Base-by-base conservation (phyloP, 148 eudicot species). In the Vaccinium darrowii region DNA sequence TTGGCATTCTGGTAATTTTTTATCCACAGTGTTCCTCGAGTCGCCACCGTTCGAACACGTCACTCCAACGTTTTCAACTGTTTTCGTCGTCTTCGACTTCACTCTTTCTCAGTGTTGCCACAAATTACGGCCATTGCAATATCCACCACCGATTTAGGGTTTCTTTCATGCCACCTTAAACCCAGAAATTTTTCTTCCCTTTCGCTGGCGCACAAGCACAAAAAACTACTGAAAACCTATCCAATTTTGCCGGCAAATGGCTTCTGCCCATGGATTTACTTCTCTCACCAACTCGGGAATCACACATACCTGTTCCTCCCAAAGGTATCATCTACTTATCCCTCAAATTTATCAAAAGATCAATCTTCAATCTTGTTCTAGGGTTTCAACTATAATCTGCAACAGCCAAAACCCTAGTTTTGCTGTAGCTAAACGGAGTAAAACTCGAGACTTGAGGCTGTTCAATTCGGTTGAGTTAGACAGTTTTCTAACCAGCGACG, bases 401-500 rank as follows among this genome's bases (percentile, higher is more conserved):
- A 62, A 84, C 30, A 81, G 76, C 60, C 86, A 47, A 84, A 90
- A 71, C 25, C 84, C 87, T 30, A 85, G 83, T 39, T 86, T 67
- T 25, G 23, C 86, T 6, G 36, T 81, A 52, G 83, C 87, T 9
- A 89, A 83, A 79, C 89, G 86, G 65, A 87, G 80, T 78, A 89
- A 89, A 80, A 4, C 82, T 57, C 85, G 89, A 16, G 89, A 81
- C 19, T 88, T 89, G 76, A 85, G 89, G 89, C 30, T 87, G 47
- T 89, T 89, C n/a, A 94, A 90, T 73, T 91, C 98, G 53, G 93
- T 93, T 5, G 93, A 93, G 87, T 86, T 93, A 86, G 97, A 93
- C 84, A 89, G 87, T 57, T 92, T 90, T 84, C 80, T 93, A 16
- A 92, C 97, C 0, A 93, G 91, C 82, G 91, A 82, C 21, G 97